These are phyloP conservation scores for Pouteria glomerata DNA, from an alignment of 148 eudicot genomes.

Conservation along the genomic window DNA sequence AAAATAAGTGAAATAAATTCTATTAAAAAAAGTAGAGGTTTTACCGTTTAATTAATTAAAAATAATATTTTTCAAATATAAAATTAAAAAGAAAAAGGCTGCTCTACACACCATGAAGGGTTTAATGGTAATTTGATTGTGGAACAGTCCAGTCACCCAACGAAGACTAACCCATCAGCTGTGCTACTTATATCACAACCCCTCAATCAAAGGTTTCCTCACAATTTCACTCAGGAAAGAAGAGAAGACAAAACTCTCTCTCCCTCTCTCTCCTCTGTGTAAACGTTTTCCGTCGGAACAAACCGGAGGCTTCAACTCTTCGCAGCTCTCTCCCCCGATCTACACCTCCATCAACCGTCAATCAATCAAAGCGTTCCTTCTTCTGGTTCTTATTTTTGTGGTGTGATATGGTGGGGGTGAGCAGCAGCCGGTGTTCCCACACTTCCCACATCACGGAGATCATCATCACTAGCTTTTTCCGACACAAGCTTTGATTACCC, in stretches of 20 bases:
- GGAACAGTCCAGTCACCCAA: background rate
- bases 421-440: conserved; percentile 57
- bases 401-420: conserved; percentile 45
- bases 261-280: conserved; percentile 7
- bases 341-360: background rate
- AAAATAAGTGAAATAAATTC: too few species aligned
- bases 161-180: background rate
- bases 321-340: background rate
- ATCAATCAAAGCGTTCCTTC: background rate
- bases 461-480: conserved; percentile 90
- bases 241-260: background rate
- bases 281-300: background rate
- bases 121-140: conserved; percentile 6
- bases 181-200: background rate
- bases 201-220: background rate
- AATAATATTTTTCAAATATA: too few species aligned
- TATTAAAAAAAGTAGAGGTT: too few species aligned
- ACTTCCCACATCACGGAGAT: conserved; percentile 81
- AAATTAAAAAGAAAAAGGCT: too few species aligned
- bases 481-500: conserved; percentile 49
- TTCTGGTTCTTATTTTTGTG: background rate
- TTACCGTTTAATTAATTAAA: too few species aligned
- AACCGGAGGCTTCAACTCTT: background rate
- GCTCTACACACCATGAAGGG: background rate
- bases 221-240: background rate